These are phyloP conservation scores for Alloascoidea africana DNA, from an alignment of 805 yeast genomes.

Conservation along the genomic window DNA sequence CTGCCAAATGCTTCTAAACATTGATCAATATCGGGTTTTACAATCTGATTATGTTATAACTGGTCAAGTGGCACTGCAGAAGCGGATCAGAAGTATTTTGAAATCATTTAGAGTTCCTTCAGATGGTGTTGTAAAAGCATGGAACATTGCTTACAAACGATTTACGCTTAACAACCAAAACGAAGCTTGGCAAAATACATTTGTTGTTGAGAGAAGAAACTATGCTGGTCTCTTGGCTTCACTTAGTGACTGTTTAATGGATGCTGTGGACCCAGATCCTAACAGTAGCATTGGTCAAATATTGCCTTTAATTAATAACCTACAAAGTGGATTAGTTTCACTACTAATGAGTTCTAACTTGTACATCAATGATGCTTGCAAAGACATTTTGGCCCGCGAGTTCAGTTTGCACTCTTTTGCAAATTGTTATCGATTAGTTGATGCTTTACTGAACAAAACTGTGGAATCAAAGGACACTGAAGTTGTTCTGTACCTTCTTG, in stretches of 20 bases:
- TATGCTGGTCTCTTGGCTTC: conserved; percentile 61
- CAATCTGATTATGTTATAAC: conserved; percentile 40
- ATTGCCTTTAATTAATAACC: conserved; percentile 20
- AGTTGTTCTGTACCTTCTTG: conserved; percentile 17
- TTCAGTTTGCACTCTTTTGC: conserved; percentile 42
- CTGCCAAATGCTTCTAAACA: conserved; percentile 16
- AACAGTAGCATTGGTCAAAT: conserved; percentile 17
- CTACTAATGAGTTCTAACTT: conserved; percentile 33
- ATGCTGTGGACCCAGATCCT: conserved; percentile 12
- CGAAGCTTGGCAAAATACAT: background rate
- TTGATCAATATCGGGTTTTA: conserved; percentile 26
- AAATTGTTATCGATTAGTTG: conserved; percentile 26
- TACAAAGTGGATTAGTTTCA: conserved; percentile 33
- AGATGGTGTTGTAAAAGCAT: conserved; percentile 22
- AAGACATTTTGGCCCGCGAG: conserved; percentile 50
- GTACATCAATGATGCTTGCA: conserved; percentile 46
- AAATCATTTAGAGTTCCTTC: conserved; percentile 18
- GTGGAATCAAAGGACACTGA: background rate
- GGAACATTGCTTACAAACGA: conserved; percentile 31
- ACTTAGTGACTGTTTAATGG: conserved; percentile 45
- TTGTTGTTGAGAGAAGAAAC: conserved; percentile 34
- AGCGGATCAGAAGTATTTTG: conserved; percentile 31
- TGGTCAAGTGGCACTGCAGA: conserved; percentile 63
- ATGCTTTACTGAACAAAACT: conserved; percentile 7
- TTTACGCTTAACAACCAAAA: conserved; percentile 11